phyloP scores from a whole-genome alignment of 371 early-diverging fungal genomes.

The Nematocida minor region DNA sequence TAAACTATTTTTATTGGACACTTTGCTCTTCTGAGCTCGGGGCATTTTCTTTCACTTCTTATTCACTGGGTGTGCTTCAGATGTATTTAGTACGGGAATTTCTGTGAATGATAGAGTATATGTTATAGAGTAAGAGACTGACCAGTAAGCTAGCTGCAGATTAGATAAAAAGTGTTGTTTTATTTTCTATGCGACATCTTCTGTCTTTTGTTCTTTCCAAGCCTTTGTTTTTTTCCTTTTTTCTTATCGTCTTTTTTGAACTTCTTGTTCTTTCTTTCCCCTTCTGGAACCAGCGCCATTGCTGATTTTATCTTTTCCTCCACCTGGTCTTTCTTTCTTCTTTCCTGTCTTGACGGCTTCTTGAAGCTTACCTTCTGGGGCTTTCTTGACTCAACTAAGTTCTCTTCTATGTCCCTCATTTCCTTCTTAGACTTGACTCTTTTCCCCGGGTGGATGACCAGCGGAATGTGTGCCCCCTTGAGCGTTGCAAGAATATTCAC shows the following conservation, averaged over 20 bases:
- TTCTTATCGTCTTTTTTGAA: not conserved
- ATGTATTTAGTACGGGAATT: no score
- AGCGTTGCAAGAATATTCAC: not conserved
- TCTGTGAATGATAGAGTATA: no score
- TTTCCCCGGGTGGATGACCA: constrained; percentile 33
- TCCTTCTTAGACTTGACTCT: constrained; percentile 48
- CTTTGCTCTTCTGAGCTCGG: no score
- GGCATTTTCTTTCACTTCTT: no score
- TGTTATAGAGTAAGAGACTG: no score
- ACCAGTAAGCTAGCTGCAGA: no score
- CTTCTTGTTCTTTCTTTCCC: not conserved
- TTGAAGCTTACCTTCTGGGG: constrained; percentile 9
- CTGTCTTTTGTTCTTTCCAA: constrained; percentile 26
- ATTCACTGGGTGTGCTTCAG: no score
- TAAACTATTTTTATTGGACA: no score
- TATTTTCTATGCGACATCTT: constrained; percentile 5
- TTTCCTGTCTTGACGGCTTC: not conserved
- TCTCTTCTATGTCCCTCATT: constrained; percentile 38
- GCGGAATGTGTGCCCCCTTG: not conserved
- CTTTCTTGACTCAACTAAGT: constrained; percentile 7
- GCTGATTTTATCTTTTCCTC: constrained; percentile 20
- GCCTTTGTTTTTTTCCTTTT: not conserved
- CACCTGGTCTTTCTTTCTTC: constrained; percentile 39
- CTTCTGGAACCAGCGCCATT: not conserved
- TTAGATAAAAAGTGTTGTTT: not conserved